phyloP scores from a whole-genome alignment of 176 grass and related monocot genomes.

The Paspalum vaginatum region DNA sequence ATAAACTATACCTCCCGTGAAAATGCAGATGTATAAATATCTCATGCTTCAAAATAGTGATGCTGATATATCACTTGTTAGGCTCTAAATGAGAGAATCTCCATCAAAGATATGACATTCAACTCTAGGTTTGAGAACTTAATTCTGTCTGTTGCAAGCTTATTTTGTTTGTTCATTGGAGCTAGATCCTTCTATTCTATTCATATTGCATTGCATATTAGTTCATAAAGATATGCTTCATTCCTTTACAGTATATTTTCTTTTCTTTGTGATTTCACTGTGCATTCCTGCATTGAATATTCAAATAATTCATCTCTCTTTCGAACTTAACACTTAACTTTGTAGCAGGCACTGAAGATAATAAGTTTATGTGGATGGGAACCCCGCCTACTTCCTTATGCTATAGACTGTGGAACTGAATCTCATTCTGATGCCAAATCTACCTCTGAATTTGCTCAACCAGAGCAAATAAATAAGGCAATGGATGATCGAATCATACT shows the following conservation, averaged over 20 bases:
- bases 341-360: slow-evolving; percentile 75
- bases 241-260: not conserved
- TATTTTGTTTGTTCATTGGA: slow-evolving; percentile 14
- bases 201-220: not conserved
- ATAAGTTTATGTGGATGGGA: slow-evolving; percentile 94
- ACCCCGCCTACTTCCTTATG: slow-evolving; percentile 81
- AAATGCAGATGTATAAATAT: slow-evolving; percentile 27
- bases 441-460: slow-evolving; percentile 46
- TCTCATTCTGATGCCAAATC: slow-evolving; percentile 46
- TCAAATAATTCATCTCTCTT: slow-evolving; percentile 12
- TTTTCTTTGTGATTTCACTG: slow-evolving; percentile 10
- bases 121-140: slow-evolving; percentile 20
- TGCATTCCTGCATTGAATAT: not conserved
- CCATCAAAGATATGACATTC: not conserved
- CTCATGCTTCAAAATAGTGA: not conserved
- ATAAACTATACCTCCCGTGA: not conserved
- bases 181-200: slow-evolving; percentile 20
- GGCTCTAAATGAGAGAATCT: slow-evolving; percentile 23
- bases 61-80: slow-evolving; percentile 3
- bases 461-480: slow-evolving; percentile 40
- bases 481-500: slow-evolving; percentile 52
- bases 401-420: slow-evolving; percentile 69
- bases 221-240: slow-evolving; percentile 1
- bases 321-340: slow-evolving; percentile 30
- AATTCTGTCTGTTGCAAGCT: slow-evolving; percentile 25